A percentile compares a stretch with the other conserved stretches of the same genome.
phyloP scores from a whole-genome alignment of 2,329 filamentous ascomycete genomes.

The Pleomassaria siparia region DNA sequence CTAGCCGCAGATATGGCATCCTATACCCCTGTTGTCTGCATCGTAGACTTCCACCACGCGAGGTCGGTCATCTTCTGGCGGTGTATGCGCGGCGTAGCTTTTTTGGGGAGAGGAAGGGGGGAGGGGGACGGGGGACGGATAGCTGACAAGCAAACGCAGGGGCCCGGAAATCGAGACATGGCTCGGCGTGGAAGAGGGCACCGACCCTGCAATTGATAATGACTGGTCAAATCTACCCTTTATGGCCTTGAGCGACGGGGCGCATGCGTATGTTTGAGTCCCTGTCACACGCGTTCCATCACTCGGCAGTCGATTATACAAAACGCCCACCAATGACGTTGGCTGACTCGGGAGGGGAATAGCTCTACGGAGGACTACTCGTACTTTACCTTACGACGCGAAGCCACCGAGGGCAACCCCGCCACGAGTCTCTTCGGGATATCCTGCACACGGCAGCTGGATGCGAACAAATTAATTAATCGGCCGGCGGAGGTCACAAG shows the following conservation, averaged over 20 bases:
- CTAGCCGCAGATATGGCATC: constrained; percentile 17
- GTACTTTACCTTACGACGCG: constrained; percentile 86
- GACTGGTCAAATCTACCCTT: constrained; percentile 92
- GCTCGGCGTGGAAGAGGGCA: constrained; percentile 75
- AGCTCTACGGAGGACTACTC: constrained; percentile 95
- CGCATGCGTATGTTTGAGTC: constrained; percentile 72
- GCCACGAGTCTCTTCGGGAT: constrained; percentile 92
- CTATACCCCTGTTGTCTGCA: constrained; percentile 52
- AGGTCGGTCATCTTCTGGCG: constrained; percentile 32
- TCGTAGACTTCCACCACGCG: constrained; percentile 58
- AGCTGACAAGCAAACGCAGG: constrained; percentile 41
- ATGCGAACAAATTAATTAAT: constrained; percentile 73
- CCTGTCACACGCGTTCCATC: neutral
- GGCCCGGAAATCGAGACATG: constrained; percentile 93
- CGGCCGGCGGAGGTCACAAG: constrained; percentile 89
- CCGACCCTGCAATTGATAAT: constrained; percentile 78
- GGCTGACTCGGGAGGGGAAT: constrained; percentile 9
- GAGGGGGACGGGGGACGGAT: too few relatives aligned
- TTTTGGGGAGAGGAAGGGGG: too few relatives aligned
- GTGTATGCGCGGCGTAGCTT: neutral
- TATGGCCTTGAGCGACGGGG: constrained; percentile 94
- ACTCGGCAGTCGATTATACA: constrained; percentile 2
- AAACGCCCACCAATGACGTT: neutral
- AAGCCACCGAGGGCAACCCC: constrained; percentile 49
- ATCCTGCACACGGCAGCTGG: constrained; percentile 89